Conservation (phyloP, 768 basidiomycete species). For the Hericium alpestre region DNA sequence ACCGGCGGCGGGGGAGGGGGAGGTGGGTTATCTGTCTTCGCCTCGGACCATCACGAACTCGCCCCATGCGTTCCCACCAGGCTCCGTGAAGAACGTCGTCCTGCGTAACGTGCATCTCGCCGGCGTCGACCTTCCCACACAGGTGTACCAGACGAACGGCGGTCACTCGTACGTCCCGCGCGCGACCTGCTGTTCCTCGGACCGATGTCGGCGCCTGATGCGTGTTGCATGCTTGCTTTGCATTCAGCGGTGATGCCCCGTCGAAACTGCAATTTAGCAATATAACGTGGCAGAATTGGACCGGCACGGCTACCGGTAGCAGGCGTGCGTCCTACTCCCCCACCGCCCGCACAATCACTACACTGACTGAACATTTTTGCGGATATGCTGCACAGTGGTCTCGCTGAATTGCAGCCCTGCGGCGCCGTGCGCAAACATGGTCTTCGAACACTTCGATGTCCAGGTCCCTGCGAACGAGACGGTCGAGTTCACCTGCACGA, state of each 20-base stretch:
- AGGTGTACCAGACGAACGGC: slow-evolving; percentile 42
- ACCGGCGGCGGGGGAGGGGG: slow-evolving; percentile 46
- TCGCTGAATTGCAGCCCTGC: background rate
- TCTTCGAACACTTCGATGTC: slow-evolving; percentile 14
- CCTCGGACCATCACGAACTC: background rate
- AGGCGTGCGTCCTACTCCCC: slow-evolving; percentile 20
- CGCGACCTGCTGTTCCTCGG: background rate
- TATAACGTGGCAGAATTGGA: slow-evolving; percentile 36
- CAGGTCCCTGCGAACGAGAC: slow-evolving; percentile 22
- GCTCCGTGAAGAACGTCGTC: slow-evolving; percentile 34
- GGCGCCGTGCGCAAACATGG: background rate
- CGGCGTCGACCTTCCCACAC: slow-evolving; percentile 34
- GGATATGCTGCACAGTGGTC: background rate
- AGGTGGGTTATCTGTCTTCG: slow-evolving; percentile 21
- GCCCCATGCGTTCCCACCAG: slow-evolving; percentile 18
- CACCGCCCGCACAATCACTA: background rate
- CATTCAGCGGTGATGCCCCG: slow-evolving; percentile 34
- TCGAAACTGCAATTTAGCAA: slow-evolving; percentile 38
- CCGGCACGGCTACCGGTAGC: slow-evolving; percentile 34
- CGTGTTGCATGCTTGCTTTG: background rate
- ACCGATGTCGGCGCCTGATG: background rate
- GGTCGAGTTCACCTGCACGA: slow-evolving; percentile 30
- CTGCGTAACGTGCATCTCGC: slow-evolving; percentile 34
- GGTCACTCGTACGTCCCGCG: slow-evolving; percentile 28
- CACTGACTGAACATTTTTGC: background rate